A percentile compares a stretch with the other conserved stretches of the same genome.
Evolutionary conservation across 495 filamentous ascomycete genomes (phyloP).

Genomic region (Hyphodiscus hymeniophilus): DNA sequence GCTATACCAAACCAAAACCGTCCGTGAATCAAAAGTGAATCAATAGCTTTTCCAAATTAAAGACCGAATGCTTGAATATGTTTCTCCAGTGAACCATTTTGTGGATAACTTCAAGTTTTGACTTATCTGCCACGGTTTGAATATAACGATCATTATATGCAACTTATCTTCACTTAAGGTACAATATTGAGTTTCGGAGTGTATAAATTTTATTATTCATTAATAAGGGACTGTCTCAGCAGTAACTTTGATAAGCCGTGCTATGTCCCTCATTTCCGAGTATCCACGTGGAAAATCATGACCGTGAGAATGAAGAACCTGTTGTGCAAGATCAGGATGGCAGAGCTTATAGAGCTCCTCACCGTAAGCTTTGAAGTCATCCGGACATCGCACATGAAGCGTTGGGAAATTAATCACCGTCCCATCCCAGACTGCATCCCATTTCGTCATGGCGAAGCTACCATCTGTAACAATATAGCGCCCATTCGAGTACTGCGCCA

Average conservation of each 20-base stretch:
- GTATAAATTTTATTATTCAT: no score
- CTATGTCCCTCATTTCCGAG: constrained; percentile 3
- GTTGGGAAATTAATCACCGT: constrained; percentile 3
- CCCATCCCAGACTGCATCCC: neutral
- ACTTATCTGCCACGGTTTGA: no score
- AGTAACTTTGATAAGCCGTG: neutral
- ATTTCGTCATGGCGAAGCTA: neutral
- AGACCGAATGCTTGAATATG: no score
- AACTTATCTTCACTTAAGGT: no score
- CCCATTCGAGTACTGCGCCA: neutral
- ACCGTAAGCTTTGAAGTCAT: neutral
- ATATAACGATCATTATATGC: no score
- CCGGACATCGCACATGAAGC: constrained; percentile 4
- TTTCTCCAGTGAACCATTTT: no score
- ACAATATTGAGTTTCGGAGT: no score
- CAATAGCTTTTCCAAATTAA: no score
- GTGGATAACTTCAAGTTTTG: no score
- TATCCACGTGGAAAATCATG: constrained; percentile 6
- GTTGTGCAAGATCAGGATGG: neutral
- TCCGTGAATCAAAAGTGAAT: no score
- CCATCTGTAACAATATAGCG: neutral
- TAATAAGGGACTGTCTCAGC: constrained; percentile 1
- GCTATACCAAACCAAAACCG: no score
- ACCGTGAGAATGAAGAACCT: neutral
- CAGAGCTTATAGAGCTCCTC: constrained; percentile 2